Percentiles rank a stretch among this genome's conserved stretches.
Evolutionary conservation across 805 yeast genomes (phyloP).

Genomic region (Ogataea thermomethanolica): DNA sequence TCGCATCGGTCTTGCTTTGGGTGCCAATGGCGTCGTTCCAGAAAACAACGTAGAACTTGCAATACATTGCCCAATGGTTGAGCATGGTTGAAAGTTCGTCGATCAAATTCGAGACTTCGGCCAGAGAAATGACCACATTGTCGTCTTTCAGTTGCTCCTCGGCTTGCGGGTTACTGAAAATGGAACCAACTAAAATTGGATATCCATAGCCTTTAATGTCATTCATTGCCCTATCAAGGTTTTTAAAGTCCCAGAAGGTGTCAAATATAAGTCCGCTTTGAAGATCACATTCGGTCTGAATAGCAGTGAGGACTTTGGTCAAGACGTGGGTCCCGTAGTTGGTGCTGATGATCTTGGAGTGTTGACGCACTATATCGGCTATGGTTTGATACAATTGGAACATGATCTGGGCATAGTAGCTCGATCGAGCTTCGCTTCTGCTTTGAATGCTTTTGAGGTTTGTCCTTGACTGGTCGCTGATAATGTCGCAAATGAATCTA

Average conservation of each 20-base stretch:
- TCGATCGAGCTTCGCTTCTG: constrained; percentile 38
- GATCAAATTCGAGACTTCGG: constrained; percentile 61
- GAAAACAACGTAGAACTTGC: constrained; percentile 64
- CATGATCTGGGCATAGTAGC: constrained; percentile 56
- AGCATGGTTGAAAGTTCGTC: constrained; percentile 73
- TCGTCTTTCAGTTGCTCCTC: constrained; percentile 24
- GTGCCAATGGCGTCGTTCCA: constrained; percentile 48
- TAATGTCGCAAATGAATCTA: constrained; percentile 77
- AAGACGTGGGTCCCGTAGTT: constrained; percentile 70
- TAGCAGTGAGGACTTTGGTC: constrained; percentile 61
- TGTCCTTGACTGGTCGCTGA: constrained; percentile 72
- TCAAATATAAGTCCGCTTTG: constrained; percentile 88
- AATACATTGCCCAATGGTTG: constrained; percentile 81
- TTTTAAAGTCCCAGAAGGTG: constrained; percentile 73
- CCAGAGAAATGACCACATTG: constrained; percentile 42
- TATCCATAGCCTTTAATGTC: constrained; percentile 56
- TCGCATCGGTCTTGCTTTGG: constrained; percentile 27
- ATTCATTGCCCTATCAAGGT: constrained; percentile 50
- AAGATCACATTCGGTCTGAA: constrained; percentile 87
- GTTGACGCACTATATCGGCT: constrained; percentile 81
- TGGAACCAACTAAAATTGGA: constrained; percentile 40
- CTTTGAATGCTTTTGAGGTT: constrained; percentile 49
- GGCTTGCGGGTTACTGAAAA: constrained; percentile 28
- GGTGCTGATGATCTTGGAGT: constrained; percentile 68
- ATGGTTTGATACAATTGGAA: constrained; percentile 77